Evolutionary conservation across 129 eudicot species (phyloP), one percentile per base, ranked within the genome.

Genomic region (Artemisia annua): DNA sequence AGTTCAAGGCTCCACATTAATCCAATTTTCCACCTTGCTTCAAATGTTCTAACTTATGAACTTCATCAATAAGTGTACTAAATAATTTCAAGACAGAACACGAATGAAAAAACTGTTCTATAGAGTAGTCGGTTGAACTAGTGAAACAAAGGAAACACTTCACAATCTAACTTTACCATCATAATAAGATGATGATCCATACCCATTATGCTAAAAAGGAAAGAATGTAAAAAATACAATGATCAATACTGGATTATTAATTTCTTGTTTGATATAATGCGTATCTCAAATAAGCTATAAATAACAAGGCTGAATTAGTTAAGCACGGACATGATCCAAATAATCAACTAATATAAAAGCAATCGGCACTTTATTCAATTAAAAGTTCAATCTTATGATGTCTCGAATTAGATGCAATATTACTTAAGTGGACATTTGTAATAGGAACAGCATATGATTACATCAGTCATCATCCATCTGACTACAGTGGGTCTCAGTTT

Each of bases 141-240:
- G 35, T 71, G 35, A 14, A 58, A 58, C 20, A 39, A 18, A 13
- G 57, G 58, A 56, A 20, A 58, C n/a, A 7, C 12, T 39, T 39
- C 15, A 48, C 3, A 18, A n/a, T 26, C 53, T 70, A 18, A 12
- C 63, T 54, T 32, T 69, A 2, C 39, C n/a, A 17, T 2, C 9
- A 4, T 56, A 70, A 55, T 10, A 53, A 69, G 24, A 69, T 63
- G 18, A 67, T 13, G 15, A 35, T 52, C 51, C 24, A 3, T 75
- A 22, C 39, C 43, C 44, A 12, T 75, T 55, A 48, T 70, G 20
- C 75, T 76, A 48, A 32, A 50, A 69, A 50, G 52, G 24, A 77
- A 9, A 68, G 8, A 39, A 39, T 1, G 46, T 46, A 24, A 50
- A 53, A 49, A 75, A 43, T 11, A 5, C 63, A 18, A 60, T 32